Evolutionary conservation across 768 basidiomycete genomes (phyloP), one percentile per base, ranked within the genome.

Genomic region (Hypsizygus marmoreus): DNA sequence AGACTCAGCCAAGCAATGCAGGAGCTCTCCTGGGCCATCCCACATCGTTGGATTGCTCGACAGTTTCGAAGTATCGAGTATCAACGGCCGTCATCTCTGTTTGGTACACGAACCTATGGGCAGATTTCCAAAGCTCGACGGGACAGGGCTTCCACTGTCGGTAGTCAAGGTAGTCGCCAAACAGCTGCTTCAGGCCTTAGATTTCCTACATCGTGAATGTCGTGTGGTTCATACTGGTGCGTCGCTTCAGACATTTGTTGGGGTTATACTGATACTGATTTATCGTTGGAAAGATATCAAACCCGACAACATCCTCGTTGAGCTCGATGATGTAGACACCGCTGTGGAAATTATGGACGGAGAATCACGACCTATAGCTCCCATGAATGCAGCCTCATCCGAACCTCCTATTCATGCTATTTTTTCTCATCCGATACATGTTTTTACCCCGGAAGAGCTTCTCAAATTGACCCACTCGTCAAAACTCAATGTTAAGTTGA

Each of bases 31-130:
- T n/a, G n/a, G n/a, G n/a, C n/a, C n/a, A n/a, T n/a, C 49, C 55
- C 88, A 90, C 55, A 85, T 88, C 59, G 81, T 88, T 59, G 80
- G 78, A 14, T 80, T 90, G 55, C 79, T 89, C 39, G 88, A 90
- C 66, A 82, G 86, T 59, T 90, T 90, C 64, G 74, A 76, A 37
- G 82, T 89, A 67, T 77, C 77, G 40, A 86, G 86, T 10, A 82
- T 82, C 19, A 85, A 88, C 64, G 88, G 88, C 33, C 77, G 71
- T 20, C 88, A 91, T 65, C 82, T 91, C 53, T 90, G 88, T 74
- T 86, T 91, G 84, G 86, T 87, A 22, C 86, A 85, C 59, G 88
- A 90, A 62, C 86, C 88, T 30, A 74, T 90, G 11, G 88, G 88
- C 37, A 32, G 30, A 84, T 22, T 34, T 45, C 36, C 45, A 28